Conservation (phyloP, 306 rosid genomes). For the Spatholobus suberectus region DNA sequence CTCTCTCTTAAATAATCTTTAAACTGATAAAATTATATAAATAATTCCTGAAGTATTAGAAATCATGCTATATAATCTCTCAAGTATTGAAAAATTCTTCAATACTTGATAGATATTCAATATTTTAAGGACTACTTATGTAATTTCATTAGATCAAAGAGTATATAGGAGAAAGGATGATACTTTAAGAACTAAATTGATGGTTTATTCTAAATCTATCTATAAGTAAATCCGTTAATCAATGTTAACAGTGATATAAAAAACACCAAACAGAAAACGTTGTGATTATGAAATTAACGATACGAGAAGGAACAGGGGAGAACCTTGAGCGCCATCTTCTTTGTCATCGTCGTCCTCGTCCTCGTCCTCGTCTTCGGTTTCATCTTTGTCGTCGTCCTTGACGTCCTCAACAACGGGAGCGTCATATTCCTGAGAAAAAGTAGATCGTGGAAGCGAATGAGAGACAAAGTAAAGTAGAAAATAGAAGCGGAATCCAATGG, state of each 20-base stretch:
- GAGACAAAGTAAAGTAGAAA: neutral
- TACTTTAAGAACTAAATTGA: too few relatives aligned
- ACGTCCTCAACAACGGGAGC: conserved; percentile 69
- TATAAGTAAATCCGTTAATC: neutral
- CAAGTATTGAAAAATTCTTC: too few relatives aligned
- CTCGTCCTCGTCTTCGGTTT: conserved; percentile 56
- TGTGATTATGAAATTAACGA: neutral
- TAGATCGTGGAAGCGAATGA: neutral
- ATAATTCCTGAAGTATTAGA: too few relatives aligned
- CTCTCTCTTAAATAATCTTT: too few relatives aligned
- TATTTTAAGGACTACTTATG: too few relatives aligned
- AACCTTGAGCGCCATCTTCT: conserved; percentile 69
- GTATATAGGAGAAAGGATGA: too few relatives aligned
- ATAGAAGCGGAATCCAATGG: neutral
- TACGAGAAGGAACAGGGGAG: too few relatives aligned
- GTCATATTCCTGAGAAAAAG: conserved; percentile 51
- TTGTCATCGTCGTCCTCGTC: conserved; percentile 57
- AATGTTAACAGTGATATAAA: neutral
- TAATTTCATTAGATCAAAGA: too few relatives aligned
- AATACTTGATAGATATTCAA: too few relatives aligned
- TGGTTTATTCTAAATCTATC: too few relatives aligned
- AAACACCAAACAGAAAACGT: neutral
- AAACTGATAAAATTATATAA: too few relatives aligned
- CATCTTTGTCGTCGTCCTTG: conserved; percentile 60
- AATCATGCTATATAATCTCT: too few relatives aligned